These are phyloP conservation scores for Penicillium cosmopolitanum DNA, from an alignment of 495 filamentous ascomycete species.

Conservation along the genomic window DNA sequence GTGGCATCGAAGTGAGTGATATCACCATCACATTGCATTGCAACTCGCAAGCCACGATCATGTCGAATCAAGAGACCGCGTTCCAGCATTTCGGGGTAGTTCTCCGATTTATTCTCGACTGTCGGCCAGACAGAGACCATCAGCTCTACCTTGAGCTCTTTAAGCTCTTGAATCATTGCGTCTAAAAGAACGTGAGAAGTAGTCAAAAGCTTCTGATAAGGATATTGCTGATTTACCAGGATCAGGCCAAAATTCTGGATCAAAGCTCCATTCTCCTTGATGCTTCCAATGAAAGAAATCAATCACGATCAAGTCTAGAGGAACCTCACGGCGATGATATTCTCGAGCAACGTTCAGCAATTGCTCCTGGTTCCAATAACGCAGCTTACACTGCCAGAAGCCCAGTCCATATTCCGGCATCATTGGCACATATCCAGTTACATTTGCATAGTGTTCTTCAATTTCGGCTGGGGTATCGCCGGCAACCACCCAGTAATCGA, in stretches of 20 bases:
- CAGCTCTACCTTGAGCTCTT: conserved; percentile 54
- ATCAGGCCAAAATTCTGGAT: conserved; percentile 61
- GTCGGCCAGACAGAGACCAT: conserved; percentile 67
- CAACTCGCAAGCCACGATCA: conserved; percentile 55
- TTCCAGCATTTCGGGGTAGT: conserved; percentile 59
- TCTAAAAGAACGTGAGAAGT: conserved; percentile 24
- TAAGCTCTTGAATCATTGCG: conserved; percentile 59
- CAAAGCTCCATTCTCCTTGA: conserved; percentile 64
- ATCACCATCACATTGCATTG: conserved; percentile 57
- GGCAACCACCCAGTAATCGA: conserved; percentile 64
- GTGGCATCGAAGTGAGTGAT: conserved; percentile 60
- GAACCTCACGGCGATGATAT: conserved; percentile 52
- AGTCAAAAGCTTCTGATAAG: background rate
- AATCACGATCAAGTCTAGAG: conserved; percentile 60
- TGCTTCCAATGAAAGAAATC: conserved; percentile 65
- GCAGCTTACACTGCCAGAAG: conserved; percentile 66
- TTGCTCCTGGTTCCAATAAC: conserved; percentile 63
- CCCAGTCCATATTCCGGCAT: conserved; percentile 67
- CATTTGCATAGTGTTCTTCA: conserved; percentile 51
- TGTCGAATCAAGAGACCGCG: conserved; percentile 55
- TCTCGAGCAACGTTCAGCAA: conserved; percentile 56
- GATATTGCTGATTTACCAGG: conserved; percentile 37
- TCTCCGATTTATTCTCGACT: conserved; percentile 54
- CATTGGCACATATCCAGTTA: conserved; percentile 58
- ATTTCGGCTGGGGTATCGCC: conserved; percentile 57